phyloP scores from a whole-genome alignment of 345 rosid species.

The Litchi chinensis region DNA sequence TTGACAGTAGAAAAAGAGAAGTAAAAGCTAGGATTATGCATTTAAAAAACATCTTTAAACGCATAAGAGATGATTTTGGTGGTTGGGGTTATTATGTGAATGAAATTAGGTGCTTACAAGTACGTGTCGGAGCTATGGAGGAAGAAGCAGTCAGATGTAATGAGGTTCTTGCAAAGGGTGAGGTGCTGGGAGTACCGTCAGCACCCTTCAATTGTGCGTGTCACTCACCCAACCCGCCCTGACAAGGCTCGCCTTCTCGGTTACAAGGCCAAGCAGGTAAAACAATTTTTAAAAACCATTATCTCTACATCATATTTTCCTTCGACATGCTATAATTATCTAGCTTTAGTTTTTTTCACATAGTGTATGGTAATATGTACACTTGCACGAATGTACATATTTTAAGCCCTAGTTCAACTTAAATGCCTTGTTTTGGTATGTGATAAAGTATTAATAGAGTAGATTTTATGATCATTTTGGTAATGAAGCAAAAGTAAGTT shows the following conservation, averaged over 20 bases:
- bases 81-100: not conserved
- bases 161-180: conserved; percentile 96
- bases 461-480: not conserved
- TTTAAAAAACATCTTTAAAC: no score
- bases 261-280: conserved; percentile 99
- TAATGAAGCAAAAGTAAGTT: not conserved
- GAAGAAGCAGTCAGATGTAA: conserved; percentile 99
- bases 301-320: not conserved
- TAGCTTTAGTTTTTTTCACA: not conserved
- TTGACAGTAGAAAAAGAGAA: no score
- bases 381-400: not conserved
- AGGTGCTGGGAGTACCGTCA: conserved; percentile 99
- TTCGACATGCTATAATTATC: not conserved
- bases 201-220: conserved; percentile 92
- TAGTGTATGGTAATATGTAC: not conserved
- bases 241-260: conserved; percentile 96
- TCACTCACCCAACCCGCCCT: conserved; percentile 92
- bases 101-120: conserved; percentile 76
- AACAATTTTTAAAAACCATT: not conserved
- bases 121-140: conserved; percentile 99
- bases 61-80: not conserved
- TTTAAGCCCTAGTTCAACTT: not conserved
- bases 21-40: no score
- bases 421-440: not conserved
- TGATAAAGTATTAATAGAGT: not conserved